A percentile compares a stretch with the other conserved stretches of the same genome.
Evolutionary conservation across 108 stramenopile species (phyloP).

Genomic region (Pseudonitzschia multiseries): DNA sequence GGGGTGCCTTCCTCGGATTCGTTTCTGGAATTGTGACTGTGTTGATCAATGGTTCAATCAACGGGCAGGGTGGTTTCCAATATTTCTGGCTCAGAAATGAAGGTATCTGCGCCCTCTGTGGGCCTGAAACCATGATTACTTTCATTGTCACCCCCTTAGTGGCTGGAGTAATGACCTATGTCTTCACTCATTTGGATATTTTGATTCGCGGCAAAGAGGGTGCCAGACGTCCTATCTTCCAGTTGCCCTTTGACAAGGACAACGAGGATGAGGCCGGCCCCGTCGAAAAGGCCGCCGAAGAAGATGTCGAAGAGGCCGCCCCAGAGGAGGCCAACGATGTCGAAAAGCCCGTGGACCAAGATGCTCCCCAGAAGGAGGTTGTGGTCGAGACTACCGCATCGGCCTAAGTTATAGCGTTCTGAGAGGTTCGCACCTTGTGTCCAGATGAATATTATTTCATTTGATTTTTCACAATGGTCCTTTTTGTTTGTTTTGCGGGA

Average conservation of each 20-base stretch:
- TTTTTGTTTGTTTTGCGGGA: constrained; percentile 39
- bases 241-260: constrained; percentile 34
- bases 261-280: constrained; percentile 3
- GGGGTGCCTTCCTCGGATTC: constrained; percentile 68
- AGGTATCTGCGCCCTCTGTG: constrained; percentile 70
- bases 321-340: constrained; percentile 3
- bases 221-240: constrained; percentile 47
- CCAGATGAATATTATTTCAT: not conserved
- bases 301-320: constrained; percentile 11
- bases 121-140: constrained; percentile 67
- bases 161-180: constrained; percentile 43
- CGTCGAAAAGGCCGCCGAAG: constrained; percentile 9
- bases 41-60: constrained; percentile 62
- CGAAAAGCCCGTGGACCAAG: not conserved
- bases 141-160: constrained; percentile 74
- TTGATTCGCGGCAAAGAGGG: constrained; percentile 61
- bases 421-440: constrained; percentile 2
- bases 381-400: constrained; percentile 10
- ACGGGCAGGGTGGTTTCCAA: constrained; percentile 61
- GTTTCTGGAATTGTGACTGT: constrained; percentile 64
- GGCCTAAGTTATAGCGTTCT: constrained; percentile 4
- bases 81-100: constrained; percentile 78
- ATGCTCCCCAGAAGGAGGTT: not conserved
- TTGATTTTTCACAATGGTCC: constrained; percentile 5
- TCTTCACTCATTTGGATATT: constrained; percentile 66